Base-by-base conservation (phyloP, 2,329 filamentous ascomycete species). In the Aspergillus arachidicola region DNA sequence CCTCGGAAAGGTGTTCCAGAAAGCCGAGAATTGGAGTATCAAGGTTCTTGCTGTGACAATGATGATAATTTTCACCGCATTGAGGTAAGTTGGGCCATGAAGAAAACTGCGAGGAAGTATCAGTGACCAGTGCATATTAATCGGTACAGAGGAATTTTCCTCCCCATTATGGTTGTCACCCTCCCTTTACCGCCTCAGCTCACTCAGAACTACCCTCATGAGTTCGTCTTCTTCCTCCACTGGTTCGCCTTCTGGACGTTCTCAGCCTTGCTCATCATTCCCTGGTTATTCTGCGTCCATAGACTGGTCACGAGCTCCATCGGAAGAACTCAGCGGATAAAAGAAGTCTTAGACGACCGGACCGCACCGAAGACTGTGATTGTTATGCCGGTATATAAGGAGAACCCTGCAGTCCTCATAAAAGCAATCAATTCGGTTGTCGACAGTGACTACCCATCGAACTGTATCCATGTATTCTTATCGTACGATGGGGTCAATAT, bases 161-260 rank as follows among this genome's bases (percentile, higher is more conserved):
- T 98, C 32, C 94, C 94, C 0, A 91, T 97, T 68, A 97, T 98
- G 93, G 79, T 97, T 26, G 93, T 97, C 55, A 98, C 94, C 0
- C 83, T 98, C 5, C 94, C 94, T 0, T 83, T 98, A 3, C 94
- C 94, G 0, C 79, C 83, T 23, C 85, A 87, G 63, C 83, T 97
- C 53, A 89, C 89, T 9, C 83, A 86, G 64, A 85, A 91, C 69
- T 96, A 94, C 80, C 94, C 94, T 0, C 60, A 76, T 3, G 59
- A 77, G 1, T 86, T 95, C 83, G 90, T 95, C 46, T 78, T 76
- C 2, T 84, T 91, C 54, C 84, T 98, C 16, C 94, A 97, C 75
- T 96, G 93, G 91, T 97, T 98, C 73, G 94, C 93, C 4, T 98
- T 98, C 77, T 97, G 92, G 89, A 89, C 91, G 32, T 98, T 98